phyloP scores from a whole-genome alignment of 805 yeast species.

The Yarrowia sp. region DNA sequence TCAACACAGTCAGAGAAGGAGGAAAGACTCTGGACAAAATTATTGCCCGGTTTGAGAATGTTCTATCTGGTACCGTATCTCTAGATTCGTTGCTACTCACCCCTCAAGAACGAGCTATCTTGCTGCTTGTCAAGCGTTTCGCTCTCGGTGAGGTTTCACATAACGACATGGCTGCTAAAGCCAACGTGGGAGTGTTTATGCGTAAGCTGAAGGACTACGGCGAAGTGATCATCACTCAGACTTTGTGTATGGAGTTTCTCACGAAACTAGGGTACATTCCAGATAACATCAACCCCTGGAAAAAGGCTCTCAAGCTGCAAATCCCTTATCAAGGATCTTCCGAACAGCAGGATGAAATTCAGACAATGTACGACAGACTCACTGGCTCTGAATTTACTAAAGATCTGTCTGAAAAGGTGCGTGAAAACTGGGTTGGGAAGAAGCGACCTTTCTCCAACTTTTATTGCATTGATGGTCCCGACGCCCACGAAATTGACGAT shows the following conservation, averaged over 20 bases:
- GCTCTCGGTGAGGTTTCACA: slow-evolving; percentile 30
- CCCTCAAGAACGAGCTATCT: background rate
- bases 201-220: background rate
- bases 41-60: background rate
- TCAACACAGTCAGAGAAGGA: slow-evolving; percentile 8
- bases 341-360: slow-evolving; percentile 4
- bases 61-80: background rate
- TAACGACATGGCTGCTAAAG: slow-evolving; percentile 26
- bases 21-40: background rate
- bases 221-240: background rate
- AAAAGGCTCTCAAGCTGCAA: background rate
- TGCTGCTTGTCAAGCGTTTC: slow-evolving; percentile 27
- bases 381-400: background rate
- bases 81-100: background rate
- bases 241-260: background rate
- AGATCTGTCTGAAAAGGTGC: background rate
- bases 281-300: slow-evolving; percentile 4
- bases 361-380: background rate
- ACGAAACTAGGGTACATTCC: slow-evolving; percentile 8
- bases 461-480: slow-evolving; percentile 77
- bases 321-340: slow-evolving; percentile 13
- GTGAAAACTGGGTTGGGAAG: background rate
- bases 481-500: slow-evolving; percentile 90
- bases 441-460: slow-evolving; percentile 33
- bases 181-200: slow-evolving; percentile 26